Evolutionary conservation across 345 rosid species (phyloP).

Genomic region (Syzygium aromaticum): DNA sequence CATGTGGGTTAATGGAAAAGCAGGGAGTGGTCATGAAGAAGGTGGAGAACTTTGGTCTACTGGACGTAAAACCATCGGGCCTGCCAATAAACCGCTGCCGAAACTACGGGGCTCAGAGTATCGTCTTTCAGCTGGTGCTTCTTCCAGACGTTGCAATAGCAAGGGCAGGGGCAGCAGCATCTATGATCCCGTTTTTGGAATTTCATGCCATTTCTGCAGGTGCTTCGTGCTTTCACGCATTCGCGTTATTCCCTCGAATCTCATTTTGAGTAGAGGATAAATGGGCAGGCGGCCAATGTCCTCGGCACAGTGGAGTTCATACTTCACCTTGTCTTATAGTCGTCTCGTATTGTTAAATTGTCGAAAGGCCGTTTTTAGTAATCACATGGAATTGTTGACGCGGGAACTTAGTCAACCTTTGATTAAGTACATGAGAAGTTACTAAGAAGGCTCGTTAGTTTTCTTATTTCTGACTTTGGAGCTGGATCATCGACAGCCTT

Average conservation of each 20-base stretch:
- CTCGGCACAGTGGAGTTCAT: not conserved
- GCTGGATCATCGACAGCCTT: not conserved
- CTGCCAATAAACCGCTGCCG: constrained; percentile 12
- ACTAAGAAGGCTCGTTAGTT: not conserved
- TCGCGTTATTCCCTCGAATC: not conserved
- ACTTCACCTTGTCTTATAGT: not conserved
- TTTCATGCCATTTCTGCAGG: constrained; percentile 46
- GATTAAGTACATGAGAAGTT: not conserved
- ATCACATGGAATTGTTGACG: not conserved
- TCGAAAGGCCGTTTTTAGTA: not conserved
- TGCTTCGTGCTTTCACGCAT: not conserved
- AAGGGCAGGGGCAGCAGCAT: constrained; percentile 18
- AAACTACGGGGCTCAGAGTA: not conserved
- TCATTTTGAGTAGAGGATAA: not conserved
- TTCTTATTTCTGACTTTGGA: not conserved
- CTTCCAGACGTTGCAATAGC: constrained; percentile 24
- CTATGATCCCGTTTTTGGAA: constrained; percentile 26
- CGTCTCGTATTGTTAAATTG: not conserved
- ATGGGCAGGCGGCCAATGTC: not conserved
- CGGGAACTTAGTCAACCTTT: not conserved
- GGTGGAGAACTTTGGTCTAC: not conserved
- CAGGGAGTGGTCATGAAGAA: too few species aligned
- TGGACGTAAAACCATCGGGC: not conserved
- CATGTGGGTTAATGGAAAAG: too few species aligned
- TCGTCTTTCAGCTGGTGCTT: constrained; percentile 19